A percentile compares a stretch with the other conserved stretches of the same genome.
Evolutionary conservation across 2,329 filamentous ascomycete genomes (phyloP).

Genomic region (Pyricularia sp.): DNA sequence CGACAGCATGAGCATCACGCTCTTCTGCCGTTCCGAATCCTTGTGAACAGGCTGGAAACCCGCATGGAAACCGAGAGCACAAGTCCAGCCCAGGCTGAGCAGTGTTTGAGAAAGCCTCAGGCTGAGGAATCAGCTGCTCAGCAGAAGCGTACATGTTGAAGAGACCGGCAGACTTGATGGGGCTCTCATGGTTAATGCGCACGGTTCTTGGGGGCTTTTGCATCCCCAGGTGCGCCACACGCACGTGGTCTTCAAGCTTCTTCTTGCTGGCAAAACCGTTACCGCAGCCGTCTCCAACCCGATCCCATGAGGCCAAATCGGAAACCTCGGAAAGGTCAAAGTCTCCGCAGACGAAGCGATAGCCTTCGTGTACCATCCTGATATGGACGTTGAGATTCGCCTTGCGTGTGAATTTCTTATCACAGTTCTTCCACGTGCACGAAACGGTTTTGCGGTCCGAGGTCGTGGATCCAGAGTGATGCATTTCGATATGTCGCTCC

Average conservation of each 20-base stretch:
- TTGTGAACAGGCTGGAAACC: neutral
- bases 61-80: neutral
- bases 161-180: slow-evolving; percentile 16
- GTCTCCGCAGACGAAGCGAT: slow-evolving; percentile 70
- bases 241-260: slow-evolving; percentile 74
- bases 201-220: slow-evolving; percentile 27
- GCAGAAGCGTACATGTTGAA: slow-evolving; percentile 4
- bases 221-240: slow-evolving; percentile 66
- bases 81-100: neutral
- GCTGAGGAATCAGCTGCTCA: neutral
- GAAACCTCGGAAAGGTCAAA: slow-evolving; percentile 43
- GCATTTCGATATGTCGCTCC: slow-evolving; percentile 67
- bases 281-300: slow-evolving; percentile 42
- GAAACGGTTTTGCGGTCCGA: slow-evolving; percentile 55
- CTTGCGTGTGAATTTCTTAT: slow-evolving; percentile 68
- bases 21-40: neutral
- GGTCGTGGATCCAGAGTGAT: slow-evolving; percentile 56
- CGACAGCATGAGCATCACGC: neutral
- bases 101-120: neutral
- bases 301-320: slow-evolving; percentile 52
- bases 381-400: slow-evolving; percentile 79
- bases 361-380: slow-evolving; percentile 65
- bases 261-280: slow-evolving; percentile 68
- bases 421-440: slow-evolving; percentile 62
- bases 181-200: neutral